Evolutionary conservation across 768 basidiomycete genomes (phyloP).

Genomic region (Hygrophoropsis aurantiaca): DNA sequence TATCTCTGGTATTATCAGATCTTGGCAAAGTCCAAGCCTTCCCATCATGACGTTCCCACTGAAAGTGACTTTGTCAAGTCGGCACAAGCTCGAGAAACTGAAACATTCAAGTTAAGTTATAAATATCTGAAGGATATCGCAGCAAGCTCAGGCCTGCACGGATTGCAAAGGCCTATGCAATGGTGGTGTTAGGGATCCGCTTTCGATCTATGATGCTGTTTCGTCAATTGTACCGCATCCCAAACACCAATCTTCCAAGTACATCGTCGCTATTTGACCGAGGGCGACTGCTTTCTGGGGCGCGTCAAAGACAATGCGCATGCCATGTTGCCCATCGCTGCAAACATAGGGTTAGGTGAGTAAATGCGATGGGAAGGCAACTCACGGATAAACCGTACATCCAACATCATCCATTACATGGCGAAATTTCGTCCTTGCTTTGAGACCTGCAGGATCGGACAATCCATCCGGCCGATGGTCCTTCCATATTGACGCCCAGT

Average conservation of each 20-base stretch:
- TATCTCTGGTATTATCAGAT: too few relatives aligned
- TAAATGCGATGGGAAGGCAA: conserved; percentile 5
- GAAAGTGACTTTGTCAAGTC: too few relatives aligned
- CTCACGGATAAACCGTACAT: conserved; percentile 55
- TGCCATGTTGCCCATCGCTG: conserved; percentile 21
- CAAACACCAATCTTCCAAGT: conserved; percentile 74
- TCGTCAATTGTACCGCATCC: conserved; percentile 72
- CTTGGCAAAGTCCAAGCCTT: too few relatives aligned
- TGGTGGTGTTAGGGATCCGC: too few relatives aligned
- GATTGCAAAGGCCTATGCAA: too few relatives aligned
- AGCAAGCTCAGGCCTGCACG: too few relatives aligned
- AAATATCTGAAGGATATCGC: too few relatives aligned
- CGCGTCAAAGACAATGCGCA: conserved; percentile 50
- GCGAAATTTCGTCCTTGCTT: conserved; percentile 59
- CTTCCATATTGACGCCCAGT: conserved; percentile 81
- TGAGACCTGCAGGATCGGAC: conserved; percentile 42
- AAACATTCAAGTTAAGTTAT: too few relatives aligned
- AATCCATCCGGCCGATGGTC: conserved; percentile 52
- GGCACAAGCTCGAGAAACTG: too few relatives aligned
- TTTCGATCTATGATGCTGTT: conserved; percentile 10
- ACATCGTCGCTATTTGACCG: conserved; percentile 81
- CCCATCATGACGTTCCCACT: too few relatives aligned
- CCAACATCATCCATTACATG: conserved; percentile 60
- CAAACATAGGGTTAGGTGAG: conserved; percentile 8
- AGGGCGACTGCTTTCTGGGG: conserved; percentile 70